Conservation (phyloP, 768 basidiomycete species). For the Suillus occidentalis region DNA sequence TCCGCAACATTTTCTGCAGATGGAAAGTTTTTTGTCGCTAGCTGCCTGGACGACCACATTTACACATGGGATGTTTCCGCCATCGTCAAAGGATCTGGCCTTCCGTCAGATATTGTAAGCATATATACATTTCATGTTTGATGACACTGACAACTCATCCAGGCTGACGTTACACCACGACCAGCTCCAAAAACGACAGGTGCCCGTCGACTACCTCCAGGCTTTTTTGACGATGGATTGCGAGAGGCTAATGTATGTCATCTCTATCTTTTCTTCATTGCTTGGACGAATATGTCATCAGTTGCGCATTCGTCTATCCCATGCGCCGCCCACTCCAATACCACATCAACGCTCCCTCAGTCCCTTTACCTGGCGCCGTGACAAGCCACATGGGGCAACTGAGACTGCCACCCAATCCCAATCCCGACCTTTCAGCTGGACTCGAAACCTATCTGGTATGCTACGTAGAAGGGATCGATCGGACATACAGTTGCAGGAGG, state of each 20-base stretch:
- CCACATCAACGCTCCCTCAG: not conserved
- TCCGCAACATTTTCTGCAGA: not conserved
- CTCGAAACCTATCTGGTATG: not conserved
- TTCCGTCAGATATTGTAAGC: not conserved
- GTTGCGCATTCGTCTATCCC: not conserved
- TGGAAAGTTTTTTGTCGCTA: not conserved
- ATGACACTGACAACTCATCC: not conserved
- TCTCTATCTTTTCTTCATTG: not conserved
- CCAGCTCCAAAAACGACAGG: no score
- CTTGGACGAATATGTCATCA: not conserved
- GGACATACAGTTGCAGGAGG: not conserved
- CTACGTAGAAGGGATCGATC: not conserved
- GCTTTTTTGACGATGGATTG: not conserved
- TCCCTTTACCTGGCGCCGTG: not conserved
- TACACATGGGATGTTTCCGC: not conserved
- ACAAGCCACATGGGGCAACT: not conserved
- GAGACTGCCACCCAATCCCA: not conserved
- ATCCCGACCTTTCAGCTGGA: not conserved
- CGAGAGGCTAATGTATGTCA: not conserved
- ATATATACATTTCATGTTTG: not conserved
- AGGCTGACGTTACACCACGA: not conserved
- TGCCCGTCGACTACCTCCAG: not conserved
- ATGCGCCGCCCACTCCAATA: not conserved
- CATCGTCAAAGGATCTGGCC: not conserved
- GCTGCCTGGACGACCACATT: accelerated